Conservation (phyloP, 345 rosid genomes). For the Arabidopsis thaliana region DNA sequence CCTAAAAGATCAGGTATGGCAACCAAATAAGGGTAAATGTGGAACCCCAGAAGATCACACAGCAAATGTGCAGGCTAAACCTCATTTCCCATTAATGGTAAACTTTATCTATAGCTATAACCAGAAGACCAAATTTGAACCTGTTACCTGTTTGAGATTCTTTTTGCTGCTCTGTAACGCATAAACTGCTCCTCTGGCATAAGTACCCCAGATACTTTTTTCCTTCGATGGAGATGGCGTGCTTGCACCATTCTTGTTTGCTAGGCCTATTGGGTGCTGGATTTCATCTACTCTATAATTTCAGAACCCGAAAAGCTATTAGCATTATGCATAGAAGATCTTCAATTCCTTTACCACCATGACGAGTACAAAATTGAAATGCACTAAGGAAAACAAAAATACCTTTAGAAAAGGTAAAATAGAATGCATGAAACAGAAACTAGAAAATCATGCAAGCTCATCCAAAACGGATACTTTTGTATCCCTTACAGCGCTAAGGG, state of each 20-base stretch:
- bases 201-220: constrained; percentile 76
- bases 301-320: constrained; percentile 16
- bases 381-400: not conserved
- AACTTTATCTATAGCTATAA: constrained; percentile 27
- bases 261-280: constrained; percentile 52
- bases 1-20: constrained; percentile 28
- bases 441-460: constrained; percentile 19
- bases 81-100: constrained; percentile 19
- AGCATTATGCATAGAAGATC: constrained; percentile 23
- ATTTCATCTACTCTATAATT: constrained; percentile 67
- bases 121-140: constrained; percentile 14
- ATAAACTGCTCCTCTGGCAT: constrained; percentile 88
- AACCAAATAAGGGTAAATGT: constrained; percentile 12
- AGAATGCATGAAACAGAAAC: constrained; percentile 22
- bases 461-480: constrained; percentile 24
- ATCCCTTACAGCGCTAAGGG: constrained; percentile 19
- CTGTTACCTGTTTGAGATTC: constrained; percentile 62
- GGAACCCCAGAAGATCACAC: constrained; percentile 26
- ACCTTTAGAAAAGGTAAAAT: not conserved
- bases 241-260: constrained; percentile 47
- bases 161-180: constrained; percentile 71
- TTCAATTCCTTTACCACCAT: constrained; percentile 15
- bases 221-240: constrained; percentile 47
- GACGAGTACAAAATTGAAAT: not conserved
- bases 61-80: constrained; percentile 11